These are phyloP conservation scores for Acrocalymma vagum DNA, from an alignment of 2,329 filamentous ascomycete genomes.

Conservation along the genomic window DNA sequence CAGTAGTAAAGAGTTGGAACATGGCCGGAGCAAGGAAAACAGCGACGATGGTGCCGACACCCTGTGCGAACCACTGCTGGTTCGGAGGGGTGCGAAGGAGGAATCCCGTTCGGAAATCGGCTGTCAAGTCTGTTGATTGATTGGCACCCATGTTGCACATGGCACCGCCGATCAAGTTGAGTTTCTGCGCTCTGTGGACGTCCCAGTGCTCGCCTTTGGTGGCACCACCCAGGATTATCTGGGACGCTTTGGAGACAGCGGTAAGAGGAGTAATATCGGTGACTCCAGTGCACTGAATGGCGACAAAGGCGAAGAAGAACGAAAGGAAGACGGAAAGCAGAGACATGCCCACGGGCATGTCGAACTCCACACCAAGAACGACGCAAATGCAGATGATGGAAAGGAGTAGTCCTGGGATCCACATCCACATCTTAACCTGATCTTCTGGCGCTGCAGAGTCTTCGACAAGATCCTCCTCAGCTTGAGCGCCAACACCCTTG, in stretches of 20 bases:
- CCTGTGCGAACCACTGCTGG: conserved; percentile 73
- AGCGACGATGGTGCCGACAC: conserved; percentile 68
- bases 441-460: conserved; percentile 59
- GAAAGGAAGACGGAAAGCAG: conserved; percentile 65
- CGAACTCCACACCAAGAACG: conserved; percentile 63
- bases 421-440: conserved; percentile 64
- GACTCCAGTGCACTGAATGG: conserved; percentile 68
- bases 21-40: conserved; percentile 73
- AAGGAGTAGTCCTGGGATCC: conserved; percentile 57
- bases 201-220: conserved; percentile 64
- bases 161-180: conserved; percentile 72
- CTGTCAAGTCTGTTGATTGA: no score
- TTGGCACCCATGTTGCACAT: conserved; percentile 50
- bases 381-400: conserved; percentile 61
- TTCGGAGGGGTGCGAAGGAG: conserved; percentile 70
- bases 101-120: conserved; percentile 75
- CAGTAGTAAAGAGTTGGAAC: conserved; percentile 72
- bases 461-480: conserved; percentile 55
- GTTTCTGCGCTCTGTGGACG: conserved; percentile 63
- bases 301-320: conserved; percentile 69
- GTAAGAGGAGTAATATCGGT: conserved; percentile 71
- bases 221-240: conserved; percentile 72
- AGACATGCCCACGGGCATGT: conserved; percentile 65
- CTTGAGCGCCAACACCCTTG: conserved; percentile 49
- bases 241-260: conserved; percentile 72